Percentiles rank a stretch among this genome's conserved stretches.
These are phyloP conservation scores for Protea cynaroides DNA, from an alignment of 164 flowering plant genomes.

Conservation along the genomic window DNA sequence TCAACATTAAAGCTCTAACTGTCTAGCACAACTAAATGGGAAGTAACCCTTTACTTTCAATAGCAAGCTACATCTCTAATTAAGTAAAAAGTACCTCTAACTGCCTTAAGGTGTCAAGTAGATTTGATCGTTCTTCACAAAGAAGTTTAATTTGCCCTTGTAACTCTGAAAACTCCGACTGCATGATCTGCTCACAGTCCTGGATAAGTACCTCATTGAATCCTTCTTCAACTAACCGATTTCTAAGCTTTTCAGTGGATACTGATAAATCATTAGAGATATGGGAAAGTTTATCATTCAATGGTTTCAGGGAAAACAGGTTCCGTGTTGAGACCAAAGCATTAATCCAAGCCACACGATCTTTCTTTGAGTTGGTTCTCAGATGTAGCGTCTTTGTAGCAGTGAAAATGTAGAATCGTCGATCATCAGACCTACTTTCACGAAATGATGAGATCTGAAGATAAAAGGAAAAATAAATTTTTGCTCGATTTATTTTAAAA, in stretches of 20 bases:
- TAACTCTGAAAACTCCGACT: slow-evolving; percentile 65
- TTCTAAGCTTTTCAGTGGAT: slow-evolving; percentile 68
- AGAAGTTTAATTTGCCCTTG: slow-evolving; percentile 64
- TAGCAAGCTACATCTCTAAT: not conserved
- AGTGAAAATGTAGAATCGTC: slow-evolving; percentile 81
- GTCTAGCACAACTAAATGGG: not conserved
- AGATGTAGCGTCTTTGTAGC: slow-evolving; percentile 91
- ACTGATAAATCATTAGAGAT: slow-evolving; percentile 45
- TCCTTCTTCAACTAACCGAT: slow-evolving; percentile 61
- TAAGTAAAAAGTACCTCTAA: slow-evolving; percentile 51
- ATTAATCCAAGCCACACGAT: slow-evolving; percentile 76
- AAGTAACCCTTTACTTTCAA: not conserved
- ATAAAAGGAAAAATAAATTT: slow-evolving; percentile 1
- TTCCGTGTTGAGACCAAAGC: slow-evolving; percentile 62
- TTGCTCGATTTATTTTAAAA: too few relatives aligned
- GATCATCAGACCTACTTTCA: slow-evolving; percentile 80
- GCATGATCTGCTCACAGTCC: slow-evolving; percentile 87
- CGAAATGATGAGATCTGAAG: slow-evolving; percentile 71
- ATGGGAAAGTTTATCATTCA: slow-evolving; percentile 37
- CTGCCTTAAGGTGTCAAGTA: slow-evolving; percentile 68
- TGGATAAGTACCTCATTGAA: slow-evolving; percentile 47
- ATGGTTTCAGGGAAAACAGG: slow-evolving; percentile 36
- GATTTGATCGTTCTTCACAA: slow-evolving; percentile 55
- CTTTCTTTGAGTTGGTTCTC: slow-evolving; percentile 60
- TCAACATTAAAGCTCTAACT: not conserved